Conservation (phyloP, 2,329 filamentous ascomycete species). For the Blastomyces parvus region DNA sequence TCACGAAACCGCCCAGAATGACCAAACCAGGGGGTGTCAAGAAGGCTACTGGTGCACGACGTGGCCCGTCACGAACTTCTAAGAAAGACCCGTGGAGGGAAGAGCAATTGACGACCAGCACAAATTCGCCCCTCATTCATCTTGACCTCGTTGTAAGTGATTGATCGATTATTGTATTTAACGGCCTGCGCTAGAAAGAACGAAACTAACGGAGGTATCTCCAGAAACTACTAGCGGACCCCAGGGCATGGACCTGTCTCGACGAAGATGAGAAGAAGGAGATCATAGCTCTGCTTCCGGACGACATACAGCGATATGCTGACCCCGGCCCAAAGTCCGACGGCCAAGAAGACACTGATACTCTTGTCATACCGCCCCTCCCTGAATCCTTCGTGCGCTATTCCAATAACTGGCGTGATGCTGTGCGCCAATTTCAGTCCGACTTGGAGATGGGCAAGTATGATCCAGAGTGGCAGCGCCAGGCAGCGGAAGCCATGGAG, state of each 20-base stretch:
- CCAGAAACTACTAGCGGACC: conserved; percentile 33
- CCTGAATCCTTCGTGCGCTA: conserved; percentile 36
- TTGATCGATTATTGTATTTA: neutral
- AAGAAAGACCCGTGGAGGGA: conserved; percentile 32
- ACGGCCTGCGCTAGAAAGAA: neutral
- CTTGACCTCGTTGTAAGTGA: conserved; percentile 32
- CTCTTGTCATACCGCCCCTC: conserved; percentile 31
- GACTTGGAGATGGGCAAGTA: conserved; percentile 49
- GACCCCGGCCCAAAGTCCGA: conserved; percentile 18
- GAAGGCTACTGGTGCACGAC: conserved; percentile 22
- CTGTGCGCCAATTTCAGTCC: conserved; percentile 46
- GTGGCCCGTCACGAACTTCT: conserved; percentile 25
- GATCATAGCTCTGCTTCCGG: conserved; percentile 33
- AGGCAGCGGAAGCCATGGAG: conserved; percentile 45
- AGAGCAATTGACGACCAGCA: conserved; percentile 31
- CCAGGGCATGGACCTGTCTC: conserved; percentile 34
- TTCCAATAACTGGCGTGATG: conserved; percentile 43
- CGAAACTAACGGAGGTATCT: conserved; percentile 3
- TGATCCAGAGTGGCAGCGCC: conserved; percentile 47
- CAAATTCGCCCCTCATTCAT: conserved; percentile 29
- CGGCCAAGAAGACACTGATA: conserved; percentile 19
- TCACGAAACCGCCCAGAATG: conserved; percentile 23
- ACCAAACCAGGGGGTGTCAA: conserved; percentile 10
- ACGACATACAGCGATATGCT: conserved; percentile 32
- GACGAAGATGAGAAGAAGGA: conserved; percentile 35